These are phyloP conservation scores for Solanum ossicruentum DNA, from an alignment of 257 asterid genomes.

Conservation along the genomic window DNA sequence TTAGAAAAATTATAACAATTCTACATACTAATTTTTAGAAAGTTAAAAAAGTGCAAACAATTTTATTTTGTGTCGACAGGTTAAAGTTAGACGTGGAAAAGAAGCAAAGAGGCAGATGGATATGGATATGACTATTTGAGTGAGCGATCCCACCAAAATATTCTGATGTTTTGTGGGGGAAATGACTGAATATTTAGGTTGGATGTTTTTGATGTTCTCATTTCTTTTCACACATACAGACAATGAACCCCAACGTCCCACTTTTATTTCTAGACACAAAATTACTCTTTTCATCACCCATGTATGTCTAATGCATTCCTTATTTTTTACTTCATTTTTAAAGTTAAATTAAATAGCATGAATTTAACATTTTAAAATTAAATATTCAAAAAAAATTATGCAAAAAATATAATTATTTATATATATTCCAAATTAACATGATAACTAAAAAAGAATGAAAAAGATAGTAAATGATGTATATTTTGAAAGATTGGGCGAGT, in stretches of 20 bases:
- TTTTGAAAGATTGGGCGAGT: no score
- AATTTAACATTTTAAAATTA: no score
- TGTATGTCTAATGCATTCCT: no score
- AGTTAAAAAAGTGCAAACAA: neutral
- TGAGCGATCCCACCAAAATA: neutral
- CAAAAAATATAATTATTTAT: no score
- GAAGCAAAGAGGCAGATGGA: conserved; percentile 7
- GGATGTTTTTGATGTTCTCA: neutral
- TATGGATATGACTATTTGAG: neutral
- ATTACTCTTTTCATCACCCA: neutral
- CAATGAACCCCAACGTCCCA: neutral
- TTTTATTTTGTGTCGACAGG: neutral
- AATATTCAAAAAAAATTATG: no score
- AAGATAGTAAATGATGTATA: no score
- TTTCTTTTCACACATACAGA: neutral
- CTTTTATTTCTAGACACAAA: neutral
- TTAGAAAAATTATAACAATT: no score
- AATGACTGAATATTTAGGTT: neutral
- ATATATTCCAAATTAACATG: no score
- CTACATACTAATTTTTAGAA: no score
- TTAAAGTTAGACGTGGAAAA: conserved; percentile 28
- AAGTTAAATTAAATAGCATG: no score
- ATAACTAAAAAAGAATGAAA: no score
- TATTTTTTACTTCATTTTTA: no score
- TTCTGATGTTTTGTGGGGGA: neutral